Base-by-base conservation (phyloP, 495 filamentous ascomycete species). In the Daldinia concentrica region DNA sequence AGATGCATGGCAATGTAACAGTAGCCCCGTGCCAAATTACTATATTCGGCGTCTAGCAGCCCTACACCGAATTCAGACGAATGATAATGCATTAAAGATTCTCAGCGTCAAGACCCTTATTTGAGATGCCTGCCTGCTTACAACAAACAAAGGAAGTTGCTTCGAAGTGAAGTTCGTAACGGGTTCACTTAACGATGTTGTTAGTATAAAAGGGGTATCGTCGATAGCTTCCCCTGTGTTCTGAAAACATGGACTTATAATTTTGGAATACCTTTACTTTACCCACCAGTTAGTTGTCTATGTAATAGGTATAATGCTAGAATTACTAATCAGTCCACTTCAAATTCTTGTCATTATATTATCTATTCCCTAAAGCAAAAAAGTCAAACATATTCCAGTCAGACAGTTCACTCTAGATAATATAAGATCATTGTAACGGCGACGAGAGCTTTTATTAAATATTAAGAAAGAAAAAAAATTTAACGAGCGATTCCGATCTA, bases 31-130 rank as follows among this genome's bases (percentile, higher is more conserved):
- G 63, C 63, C 41, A 27, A 51, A 58, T 66, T 71, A 63, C 62
- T 63, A 58, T 43, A 71, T 71, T 22, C 52, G 52, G 69, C 45
- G 63, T 66, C 55, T 59, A 27, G 29, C 64, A 67, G 64, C 69
- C 69, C 45, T 64, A 64, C 32, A 58, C 50, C 63, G 68, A 66
- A 17, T 58, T n/a, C 14, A 62, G 14, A 9, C 41, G 34, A 19
- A 30, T 51, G 11, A 51, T 48, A 51, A 51, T 50, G 50, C 50
- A 14, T 52, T 7, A 45, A 45, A 45, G 17, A n/a, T 19, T 17
- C 37, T n/a, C 14, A 15, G 14, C 9, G 37, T 39, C 15, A 6
- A n/a, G 37, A n/a, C 12, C 14, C 37, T 15, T 39, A 14, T 39
- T n/a, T 39, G 15, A 26, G 19, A 26, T 19, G 24, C 7, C 22